phyloP scores from a whole-genome alignment of 805 yeast species.

The Blastobotrys terrestris region DNA sequence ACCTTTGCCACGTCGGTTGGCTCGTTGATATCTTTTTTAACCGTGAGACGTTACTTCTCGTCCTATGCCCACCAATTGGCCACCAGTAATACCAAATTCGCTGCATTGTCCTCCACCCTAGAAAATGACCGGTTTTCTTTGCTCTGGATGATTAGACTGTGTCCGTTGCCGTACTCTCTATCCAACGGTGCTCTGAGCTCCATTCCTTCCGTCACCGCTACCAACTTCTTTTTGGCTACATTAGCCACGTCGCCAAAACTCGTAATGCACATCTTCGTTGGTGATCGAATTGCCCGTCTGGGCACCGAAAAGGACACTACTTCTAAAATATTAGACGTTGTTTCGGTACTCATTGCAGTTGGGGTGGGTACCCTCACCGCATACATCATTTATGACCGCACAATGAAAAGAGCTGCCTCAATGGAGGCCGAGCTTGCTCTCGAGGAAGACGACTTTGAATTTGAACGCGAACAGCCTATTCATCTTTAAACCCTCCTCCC shows the following conservation, averaged over 20 bases:
- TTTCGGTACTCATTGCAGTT: slow-evolving; percentile 54
- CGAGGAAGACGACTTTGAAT: slow-evolving; percentile 27
- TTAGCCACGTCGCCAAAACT: slow-evolving; percentile 75
- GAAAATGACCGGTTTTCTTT: slow-evolving; percentile 65
- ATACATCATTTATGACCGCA: slow-evolving; percentile 56
- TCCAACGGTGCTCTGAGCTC: slow-evolving; percentile 91
- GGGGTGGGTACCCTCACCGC: slow-evolving; percentile 54
- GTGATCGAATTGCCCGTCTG: slow-evolving; percentile 62
- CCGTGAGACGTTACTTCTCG: slow-evolving; percentile 52
- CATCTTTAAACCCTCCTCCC: neutral
- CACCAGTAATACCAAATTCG: slow-evolving; percentile 54
- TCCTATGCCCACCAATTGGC: slow-evolving; percentile 57
- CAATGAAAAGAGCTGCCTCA: slow-evolving; percentile 29
- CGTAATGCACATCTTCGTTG: slow-evolving; percentile 69
- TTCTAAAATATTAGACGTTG: slow-evolving; percentile 53
- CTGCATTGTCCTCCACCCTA: slow-evolving; percentile 68
- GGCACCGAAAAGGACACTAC: slow-evolving; percentile 47
- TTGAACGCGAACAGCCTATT: slow-evolving; percentile 11
- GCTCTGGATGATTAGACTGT: slow-evolving; percentile 66
- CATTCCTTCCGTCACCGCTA: slow-evolving; percentile 63
- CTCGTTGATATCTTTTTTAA: slow-evolving; percentile 64
- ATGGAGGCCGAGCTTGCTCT: slow-evolving; percentile 22
- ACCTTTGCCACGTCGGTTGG: slow-evolving; percentile 67
- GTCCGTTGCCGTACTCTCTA: slow-evolving; percentile 90
- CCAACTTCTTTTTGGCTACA: slow-evolving; percentile 65